Conservation (phyloP, 495 filamentous ascomycete species). For the Neurospora hispaniola region DNA sequence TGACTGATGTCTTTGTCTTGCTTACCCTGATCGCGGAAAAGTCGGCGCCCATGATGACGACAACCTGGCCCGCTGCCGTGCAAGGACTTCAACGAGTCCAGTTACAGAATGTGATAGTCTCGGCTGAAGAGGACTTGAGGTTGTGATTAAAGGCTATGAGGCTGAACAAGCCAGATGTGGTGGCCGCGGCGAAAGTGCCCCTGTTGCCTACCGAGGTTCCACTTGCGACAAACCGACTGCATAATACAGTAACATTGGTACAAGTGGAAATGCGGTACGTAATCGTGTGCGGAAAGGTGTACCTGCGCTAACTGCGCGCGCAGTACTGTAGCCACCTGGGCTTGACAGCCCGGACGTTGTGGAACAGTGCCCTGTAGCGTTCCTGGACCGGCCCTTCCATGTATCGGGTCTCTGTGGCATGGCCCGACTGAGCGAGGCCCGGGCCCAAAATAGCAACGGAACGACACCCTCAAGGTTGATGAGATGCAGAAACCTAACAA, state of each 20-base stretch:
- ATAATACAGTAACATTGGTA: no score
- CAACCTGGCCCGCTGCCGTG: neutral
- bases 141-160: neutral
- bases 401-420: neutral
- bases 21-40: conserved; percentile 37
- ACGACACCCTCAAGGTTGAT: neutral
- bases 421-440: neutral
- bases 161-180: neutral
- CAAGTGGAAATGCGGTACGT: neutral
- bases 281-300: neutral
- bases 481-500: neutral
- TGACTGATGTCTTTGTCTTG: neutral
- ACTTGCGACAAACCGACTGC: neutral
- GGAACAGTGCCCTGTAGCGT: neutral
- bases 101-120: neutral
- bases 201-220: neutral
- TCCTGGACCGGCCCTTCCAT: neutral
- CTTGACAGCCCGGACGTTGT: neutral
- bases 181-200: neutral
- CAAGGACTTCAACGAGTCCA: neutral
- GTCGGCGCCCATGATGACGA: conserved; percentile 25
- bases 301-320: neutral
- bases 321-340: neutral
- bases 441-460: neutral
- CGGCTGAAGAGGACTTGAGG: neutral